Base-by-base conservation (phyloP, 371 early-diverging fungal genomes). In the Conidiobolus incongruus region DNA sequence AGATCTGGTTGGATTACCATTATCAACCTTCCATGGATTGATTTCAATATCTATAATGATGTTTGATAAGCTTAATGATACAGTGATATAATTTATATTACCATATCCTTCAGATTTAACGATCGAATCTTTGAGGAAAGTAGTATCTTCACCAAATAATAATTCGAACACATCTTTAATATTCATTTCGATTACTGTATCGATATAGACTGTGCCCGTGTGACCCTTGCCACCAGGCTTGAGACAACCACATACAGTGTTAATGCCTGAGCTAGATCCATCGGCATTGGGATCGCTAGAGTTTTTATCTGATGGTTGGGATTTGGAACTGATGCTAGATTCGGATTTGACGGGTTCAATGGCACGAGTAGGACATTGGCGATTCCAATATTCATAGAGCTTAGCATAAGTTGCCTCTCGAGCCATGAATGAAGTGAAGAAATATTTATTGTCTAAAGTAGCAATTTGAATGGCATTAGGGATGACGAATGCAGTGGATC, bases 381-480 rank as follows among this genome's bases (percentile, higher is more conserved):
- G 16, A 19, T 10, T 33, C 84, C 84, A 84, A 23, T 77, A 47
- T 13, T 79, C 77, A 33, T 68, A 64, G 23, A 84, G 58, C 44
- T 71, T 64, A 52, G 70, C 72, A 50, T 69, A 78, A 0, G 78
- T 80, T 41, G 72, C 64, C 44, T 84, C 85, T 19, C 85, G 76
- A 30, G 77, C 72, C 16, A 84, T 55, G 43, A 84, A 81, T 4
- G 81, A 79, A n/a, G 77, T 73, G 49, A 82, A 79, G 45, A 82
- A 77, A 50, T 81, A 72, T 62, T 72, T 77, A 10, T 63, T 60
- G 32, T 79, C 75, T 15, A 65, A 51, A 11, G 87, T 84, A 6
- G 75, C 66, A 12, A 92, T 63, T 41, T 72, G 63, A 41, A 92
- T 78, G 4, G 89, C 83, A 51, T 83, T 86, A 23, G 88, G 88